These are phyloP conservation scores for Trichoderma erinaceum DNA, from an alignment of 495 filamentous ascomycete genomes.

Conservation along the genomic window DNA sequence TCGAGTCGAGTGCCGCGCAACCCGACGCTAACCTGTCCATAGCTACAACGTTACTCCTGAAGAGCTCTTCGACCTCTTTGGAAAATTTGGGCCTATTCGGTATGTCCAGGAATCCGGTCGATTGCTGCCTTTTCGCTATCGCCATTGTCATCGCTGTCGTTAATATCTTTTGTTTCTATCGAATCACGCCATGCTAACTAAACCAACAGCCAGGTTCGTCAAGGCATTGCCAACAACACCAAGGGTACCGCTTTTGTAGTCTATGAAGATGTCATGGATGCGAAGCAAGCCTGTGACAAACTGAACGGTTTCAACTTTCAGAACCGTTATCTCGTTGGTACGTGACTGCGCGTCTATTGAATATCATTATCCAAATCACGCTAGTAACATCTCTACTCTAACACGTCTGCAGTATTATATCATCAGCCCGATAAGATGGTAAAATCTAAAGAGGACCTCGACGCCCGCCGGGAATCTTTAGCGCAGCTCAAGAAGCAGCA, in stretches of 20 bases:
- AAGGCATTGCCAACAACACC: conserved; percentile 93
- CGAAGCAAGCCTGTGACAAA: conserved; percentile 97
- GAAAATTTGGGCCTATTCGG: conserved; percentile 91
- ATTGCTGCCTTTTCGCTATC: neutral
- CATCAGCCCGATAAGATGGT: conserved; percentile 98
- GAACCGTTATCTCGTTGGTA: conserved; percentile 98
- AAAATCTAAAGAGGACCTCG: conserved; percentile 87
- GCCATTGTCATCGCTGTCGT: conserved; percentile 3
- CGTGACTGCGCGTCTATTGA: conserved; percentile 28
- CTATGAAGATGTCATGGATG: conserved; percentile 98
- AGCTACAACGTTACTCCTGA: conserved; percentile 95
- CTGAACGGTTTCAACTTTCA: conserved; percentile 99
- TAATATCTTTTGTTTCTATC: neutral
- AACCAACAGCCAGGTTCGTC: conserved; percentile 79
- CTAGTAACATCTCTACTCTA: conserved; percentile 14
- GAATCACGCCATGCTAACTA: conserved; percentile 27
- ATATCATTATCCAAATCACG: neutral
- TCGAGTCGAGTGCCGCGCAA: neutral
- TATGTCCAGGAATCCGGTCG: conserved; percentile 38
- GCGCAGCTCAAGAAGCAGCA: conserved; percentile 96
- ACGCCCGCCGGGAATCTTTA: conserved; percentile 90
- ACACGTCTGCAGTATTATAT: conserved; percentile 67
- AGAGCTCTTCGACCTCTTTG: conserved; percentile 90
- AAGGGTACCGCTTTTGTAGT: conserved; percentile 98
- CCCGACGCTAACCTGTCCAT: conserved; percentile 22